Percentiles rank a stretch among this genome's conserved stretches.
phyloP scores from a whole-genome alignment of 2,329 filamentous ascomycete genomes.

The Magnaporthiopsis rhizophila region DNA sequence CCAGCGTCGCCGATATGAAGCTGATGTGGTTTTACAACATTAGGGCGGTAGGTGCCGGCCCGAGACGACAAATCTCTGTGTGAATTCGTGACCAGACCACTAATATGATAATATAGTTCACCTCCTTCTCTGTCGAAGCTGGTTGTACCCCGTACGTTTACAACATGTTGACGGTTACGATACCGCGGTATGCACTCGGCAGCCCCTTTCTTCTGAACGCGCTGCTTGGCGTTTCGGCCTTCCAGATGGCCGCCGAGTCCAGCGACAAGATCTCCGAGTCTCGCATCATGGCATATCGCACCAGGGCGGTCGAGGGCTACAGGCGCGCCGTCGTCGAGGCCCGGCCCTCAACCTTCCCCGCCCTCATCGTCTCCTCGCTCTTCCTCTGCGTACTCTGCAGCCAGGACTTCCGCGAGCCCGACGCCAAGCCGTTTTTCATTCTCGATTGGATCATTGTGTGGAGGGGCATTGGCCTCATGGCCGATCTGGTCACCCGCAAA shows the following conservation, averaged over 20 bases:
- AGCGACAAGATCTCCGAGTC: conserved; percentile 26
- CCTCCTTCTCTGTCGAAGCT: conserved; percentile 35
- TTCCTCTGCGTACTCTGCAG: conserved; percentile 43
- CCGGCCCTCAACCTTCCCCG: conserved; percentile 36
- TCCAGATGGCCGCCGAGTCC: conserved; percentile 36
- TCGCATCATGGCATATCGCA: conserved; percentile 36
- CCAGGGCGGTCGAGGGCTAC: conserved; percentile 42
- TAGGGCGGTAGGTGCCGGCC: conserved; percentile 22
- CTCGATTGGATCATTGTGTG: conserved; percentile 50
- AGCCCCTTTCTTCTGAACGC: conserved; percentile 48
- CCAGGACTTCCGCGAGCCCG: conserved; percentile 40
- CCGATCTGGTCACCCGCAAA: conserved; percentile 28
- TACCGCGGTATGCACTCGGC: conserved; percentile 42
- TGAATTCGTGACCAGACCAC: not conserved
- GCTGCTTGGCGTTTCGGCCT: conserved; percentile 41
- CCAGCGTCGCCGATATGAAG: conserved; percentile 38
- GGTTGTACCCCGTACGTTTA: conserved; percentile 27
- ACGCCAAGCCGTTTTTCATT: conserved; percentile 37
- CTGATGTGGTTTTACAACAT: conserved; percentile 48
- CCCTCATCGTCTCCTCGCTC: conserved; percentile 43
- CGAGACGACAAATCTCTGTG: not conserved
- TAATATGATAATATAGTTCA: not conserved
- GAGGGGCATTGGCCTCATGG: conserved; percentile 43
- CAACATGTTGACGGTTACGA: conserved; percentile 34
- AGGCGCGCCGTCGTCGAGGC: conserved; percentile 41